Evolutionary conservation across 2,329 filamentous ascomycete species (phyloP), one percentile per base, ranked within the genome.

Genomic region (Venturia asperata): DNA sequence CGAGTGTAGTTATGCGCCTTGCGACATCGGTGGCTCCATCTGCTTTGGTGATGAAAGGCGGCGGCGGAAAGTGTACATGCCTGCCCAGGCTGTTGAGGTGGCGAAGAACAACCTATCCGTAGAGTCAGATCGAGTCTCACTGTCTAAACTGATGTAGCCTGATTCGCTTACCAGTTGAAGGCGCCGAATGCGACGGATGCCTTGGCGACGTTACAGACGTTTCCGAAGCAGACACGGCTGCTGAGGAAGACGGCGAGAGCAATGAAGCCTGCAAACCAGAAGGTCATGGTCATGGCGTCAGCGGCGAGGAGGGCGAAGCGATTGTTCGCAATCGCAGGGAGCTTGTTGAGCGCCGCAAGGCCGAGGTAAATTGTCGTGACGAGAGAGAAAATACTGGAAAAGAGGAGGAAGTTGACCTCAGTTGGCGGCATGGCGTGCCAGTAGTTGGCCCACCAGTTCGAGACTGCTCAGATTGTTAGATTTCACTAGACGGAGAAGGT

Each of bases 261-360:
- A 69, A 95, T 87, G 71, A 91, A 89, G 7, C 91, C 91, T 0
- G 88, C 87, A 72, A 97, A 94, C 92, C 92, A 96, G 80, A 95
- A 95, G 65, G 95, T 81, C 77, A 88, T 87, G 11, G 90, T 94
- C 30, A 94, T 69, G 60, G 79, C 80, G 71, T 95, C 89, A 41
- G 90, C 80, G 1, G 71, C 86, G 21, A 92, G 79, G 19, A 91
- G 83, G 56, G 82, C 85, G 62, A 85, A 84, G 63, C 82, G 83
- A 74, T 91, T 85, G 70, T 87, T 86, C 13, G 85, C 70, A 30
- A 79, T 78, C 70, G 19, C 60, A 68, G 67, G 2, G 67, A 67
- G 60, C 34, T 71, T 68, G 62, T 62, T 63, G 69, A 68, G 66
- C 72, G 72, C 30, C 67, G 71, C 72, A 69, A 72, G 41, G n/a